Base-by-base conservation (phyloP, 805 yeast genomes). In the Starmera amethionina region DNA sequence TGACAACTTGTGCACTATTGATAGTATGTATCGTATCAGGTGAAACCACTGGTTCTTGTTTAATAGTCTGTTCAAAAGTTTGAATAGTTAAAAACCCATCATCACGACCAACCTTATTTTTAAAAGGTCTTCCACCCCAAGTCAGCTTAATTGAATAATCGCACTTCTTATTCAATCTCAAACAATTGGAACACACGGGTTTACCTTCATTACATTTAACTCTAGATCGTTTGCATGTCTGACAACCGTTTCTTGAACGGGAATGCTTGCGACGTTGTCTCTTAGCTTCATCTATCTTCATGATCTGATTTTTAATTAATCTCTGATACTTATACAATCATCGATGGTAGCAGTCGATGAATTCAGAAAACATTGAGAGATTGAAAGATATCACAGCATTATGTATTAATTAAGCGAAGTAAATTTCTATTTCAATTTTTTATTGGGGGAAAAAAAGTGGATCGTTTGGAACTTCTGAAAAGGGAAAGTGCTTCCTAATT, bases 41-140 rank as follows among this genome's bases (percentile, higher is more conserved):
- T 22, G 27, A 22, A 22, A 16, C 18, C 18, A 16, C 18, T 11
- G 27, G 12, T 32, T 9, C 25, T 16, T 15, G 37, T n/a, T 16
- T 28, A 22, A 6, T n/a, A 19, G 7, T 46, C 36, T 44, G 42
- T 2, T 44, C 45, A 34, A 50, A 52, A 2, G 52, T 30, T 1
- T 35, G 30, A 2, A 52, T 22, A 3, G 56, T 52, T 1, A 50
- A 49, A n/a, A 41, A 42, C 1, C 50, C 51, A 11, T 43, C 27
- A 40, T 58, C 49, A 54, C 44, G 43, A 49, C 40, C 30, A 58
- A 51, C 55, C 59, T 46, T 64, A 54, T 52, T 61, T 63, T 74
- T 73, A 53, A 66, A 73, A 0, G 85, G 85, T 37, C 88, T 58
- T 0, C 89, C 89, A 15, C 86, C 88, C 90, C 90, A 83, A 0